Base-by-base conservation (phyloP, 352 stramenopile species). In the Thalassiosira delicatula region DNA sequence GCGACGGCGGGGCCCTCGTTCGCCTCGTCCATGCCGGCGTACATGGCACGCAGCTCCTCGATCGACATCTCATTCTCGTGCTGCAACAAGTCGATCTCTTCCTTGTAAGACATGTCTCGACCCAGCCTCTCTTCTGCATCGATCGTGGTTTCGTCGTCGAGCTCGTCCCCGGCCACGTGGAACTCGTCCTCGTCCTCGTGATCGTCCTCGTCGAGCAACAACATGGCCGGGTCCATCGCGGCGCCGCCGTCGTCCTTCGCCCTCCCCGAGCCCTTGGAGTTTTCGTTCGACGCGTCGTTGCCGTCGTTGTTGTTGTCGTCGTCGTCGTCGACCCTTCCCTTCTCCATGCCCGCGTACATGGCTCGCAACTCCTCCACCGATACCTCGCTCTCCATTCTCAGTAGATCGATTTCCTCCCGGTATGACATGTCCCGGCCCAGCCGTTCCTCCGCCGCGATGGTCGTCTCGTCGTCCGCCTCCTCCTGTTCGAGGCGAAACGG, bases 91-190 rank as follows among this genome's bases (percentile, higher is more conserved):
- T 88, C 91, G 9, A 98, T 79, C 81, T 98, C 96, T 5, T 95
- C 91, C 17, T 87, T 66, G 44, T 92, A 91, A 0, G 84, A 85
- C 85, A 95, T 91, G 25, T 94, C 91, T 60, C 76, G 69, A 51
- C 81, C 81, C 14, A 94, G 76, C 17, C 79, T 76, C 81, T 98
- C 95, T 72, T 97, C 95, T 11, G 79, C 88, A 32, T 92, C 95
- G n/a, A 98, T 95, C 0, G 96, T 98, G 29, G 88, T 95, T 83
- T 98, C 96, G 56, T 98, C 91, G 70, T 98, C 95, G 11, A 87
- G 12, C 53, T 79, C 78, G 32, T 86, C 79, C 23, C 4, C 49
- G 49, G 17, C 42, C 7, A 57, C 7, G 30, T 88, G 60, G 29
- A 88, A 89, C 44, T 94, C 87, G 40, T 85, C 70, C 14, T 90